Conservation (phyloP, 768 basidiomycete species). For the Lactarius pseudohatsudake region DNA sequence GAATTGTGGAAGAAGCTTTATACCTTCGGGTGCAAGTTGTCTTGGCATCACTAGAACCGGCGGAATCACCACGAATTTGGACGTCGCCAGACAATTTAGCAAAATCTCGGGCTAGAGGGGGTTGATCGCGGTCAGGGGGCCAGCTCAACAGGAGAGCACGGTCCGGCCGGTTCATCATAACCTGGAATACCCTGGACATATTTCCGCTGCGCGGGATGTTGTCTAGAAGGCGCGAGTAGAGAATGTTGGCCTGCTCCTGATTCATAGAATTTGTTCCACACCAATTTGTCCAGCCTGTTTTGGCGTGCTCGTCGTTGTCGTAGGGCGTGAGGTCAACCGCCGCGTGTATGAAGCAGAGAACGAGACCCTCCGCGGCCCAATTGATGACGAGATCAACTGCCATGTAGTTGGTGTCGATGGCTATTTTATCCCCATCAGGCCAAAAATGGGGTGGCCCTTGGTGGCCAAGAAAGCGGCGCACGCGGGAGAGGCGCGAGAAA, state of each 20-base stretch:
- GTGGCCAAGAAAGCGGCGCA: slow-evolving; percentile 73
- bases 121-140: slow-evolving; percentile 61
- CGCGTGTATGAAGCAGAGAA: slow-evolving; percentile 87
- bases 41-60: slow-evolving; percentile 66
- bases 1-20: slow-evolving; percentile 66
- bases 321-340: slow-evolving; percentile 65
- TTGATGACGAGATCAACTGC: slow-evolving; percentile 88
- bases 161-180: slow-evolving; percentile 60
- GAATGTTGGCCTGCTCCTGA: slow-evolving; percentile 54
- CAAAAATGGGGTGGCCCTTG: slow-evolving; percentile 54
- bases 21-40: slow-evolving; percentile 85
- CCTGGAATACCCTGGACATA: slow-evolving; percentile 74
- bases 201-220: slow-evolving; percentile 51
- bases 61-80: slow-evolving; percentile 52
- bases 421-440: slow-evolving; percentile 66
- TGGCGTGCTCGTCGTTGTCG: slow-evolving; percentile 75
- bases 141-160: slow-evolving; percentile 67
- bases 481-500: slow-evolving; percentile 71
- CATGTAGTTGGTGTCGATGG: slow-evolving; percentile 74
- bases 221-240: slow-evolving; percentile 57
- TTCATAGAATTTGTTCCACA: slow-evolving; percentile 74
- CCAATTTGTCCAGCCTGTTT: slow-evolving; percentile 85
- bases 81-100: slow-evolving; percentile 67
- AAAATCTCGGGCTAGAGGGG: slow-evolving; percentile 41
- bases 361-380: slow-evolving; percentile 83